These are phyloP conservation scores for Penicillium daleae DNA, from an alignment of 495 filamentous ascomycete species.

Conservation along the genomic window DNA sequence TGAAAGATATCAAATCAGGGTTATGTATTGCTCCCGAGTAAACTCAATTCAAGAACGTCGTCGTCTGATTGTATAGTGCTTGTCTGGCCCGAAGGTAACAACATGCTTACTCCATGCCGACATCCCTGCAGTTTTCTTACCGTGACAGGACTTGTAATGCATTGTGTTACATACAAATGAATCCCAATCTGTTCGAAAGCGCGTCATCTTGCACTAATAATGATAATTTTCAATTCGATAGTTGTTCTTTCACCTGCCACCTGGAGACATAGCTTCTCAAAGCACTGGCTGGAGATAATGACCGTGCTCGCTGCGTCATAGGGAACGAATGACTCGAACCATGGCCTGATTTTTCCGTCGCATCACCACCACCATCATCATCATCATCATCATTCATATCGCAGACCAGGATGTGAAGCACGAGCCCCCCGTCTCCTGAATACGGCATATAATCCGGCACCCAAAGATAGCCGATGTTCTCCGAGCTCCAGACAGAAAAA, in stretches of 20 bases:
- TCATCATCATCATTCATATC: constrained; percentile 5
- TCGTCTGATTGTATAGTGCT: background rate
- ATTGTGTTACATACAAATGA: background rate
- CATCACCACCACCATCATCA: no score
- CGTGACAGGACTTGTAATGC: constrained; percentile 3
- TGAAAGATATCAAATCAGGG: background rate
- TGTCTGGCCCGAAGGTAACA: constrained; percentile 4
- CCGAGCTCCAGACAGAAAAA: background rate
- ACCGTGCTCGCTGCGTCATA: background rate
- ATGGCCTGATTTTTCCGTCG: constrained; percentile 14
- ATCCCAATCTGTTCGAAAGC: background rate
- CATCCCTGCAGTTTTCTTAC: constrained; percentile 10
- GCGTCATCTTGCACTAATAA: background rate
- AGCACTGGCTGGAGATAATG: background rate
- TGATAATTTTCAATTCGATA: background rate
- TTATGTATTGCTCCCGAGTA: background rate
- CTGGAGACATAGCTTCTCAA: background rate
- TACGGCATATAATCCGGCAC: background rate
- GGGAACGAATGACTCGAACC: background rate
- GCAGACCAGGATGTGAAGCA: constrained; percentile 13
- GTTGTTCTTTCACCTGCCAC: background rate
- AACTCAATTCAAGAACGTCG: constrained; percentile 15
- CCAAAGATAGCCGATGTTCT: background rate
- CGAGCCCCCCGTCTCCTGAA: constrained; percentile 10
- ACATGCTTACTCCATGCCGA: constrained; percentile 9